Conservation (phyloP, 805 yeast species). For the Candida saitoana region DNA sequence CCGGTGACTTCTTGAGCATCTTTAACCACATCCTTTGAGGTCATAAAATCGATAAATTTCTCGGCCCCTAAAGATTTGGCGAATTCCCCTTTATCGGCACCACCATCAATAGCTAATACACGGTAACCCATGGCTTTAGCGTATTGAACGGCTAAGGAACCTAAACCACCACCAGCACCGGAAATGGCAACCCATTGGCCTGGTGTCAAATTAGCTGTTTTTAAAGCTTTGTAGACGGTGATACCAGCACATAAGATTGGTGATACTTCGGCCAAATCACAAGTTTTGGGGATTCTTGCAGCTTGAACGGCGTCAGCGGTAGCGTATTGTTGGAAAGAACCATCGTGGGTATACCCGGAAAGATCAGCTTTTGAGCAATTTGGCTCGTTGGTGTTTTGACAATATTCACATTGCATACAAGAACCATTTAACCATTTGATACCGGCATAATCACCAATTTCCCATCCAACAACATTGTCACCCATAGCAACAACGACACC, state of each 20-base stretch:
- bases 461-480: slow-evolving; percentile 60
- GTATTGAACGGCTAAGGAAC: slow-evolving; percentile 69
- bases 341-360: slow-evolving; percentile 85
- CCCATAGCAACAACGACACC: slow-evolving; percentile 82
- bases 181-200: slow-evolving; percentile 76
- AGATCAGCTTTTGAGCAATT: slow-evolving; percentile 62
- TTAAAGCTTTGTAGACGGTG: slow-evolving; percentile 86
- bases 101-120: slow-evolving; percentile 69
- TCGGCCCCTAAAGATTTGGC: slow-evolving; percentile 64
- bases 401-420: slow-evolving; percentile 73
- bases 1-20: slow-evolving; percentile 54
- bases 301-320: slow-evolving; percentile 87
- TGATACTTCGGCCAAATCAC: slow-evolving; percentile 71
- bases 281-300: slow-evolving; percentile 68
- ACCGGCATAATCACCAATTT: slow-evolving; percentile 79
- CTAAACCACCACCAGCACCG: slow-evolving; percentile 81
- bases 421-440: slow-evolving; percentile 81
- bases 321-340: slow-evolving; percentile 88
- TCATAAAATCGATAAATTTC: slow-evolving; percentile 55
- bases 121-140: slow-evolving; percentile 75
- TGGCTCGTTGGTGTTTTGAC: slow-evolving; percentile 64
- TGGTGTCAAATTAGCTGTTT: slow-evolving; percentile 65
- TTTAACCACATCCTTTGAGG: slow-evolving; percentile 49
- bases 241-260: slow-evolving; percentile 91
- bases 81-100: slow-evolving; percentile 55